Percentiles rank a stretch among this genome's conserved stretches.
These are phyloP conservation scores for Clarkia xantiana DNA, from an alignment of 345 rosid species.

Conservation along the genomic window DNA sequence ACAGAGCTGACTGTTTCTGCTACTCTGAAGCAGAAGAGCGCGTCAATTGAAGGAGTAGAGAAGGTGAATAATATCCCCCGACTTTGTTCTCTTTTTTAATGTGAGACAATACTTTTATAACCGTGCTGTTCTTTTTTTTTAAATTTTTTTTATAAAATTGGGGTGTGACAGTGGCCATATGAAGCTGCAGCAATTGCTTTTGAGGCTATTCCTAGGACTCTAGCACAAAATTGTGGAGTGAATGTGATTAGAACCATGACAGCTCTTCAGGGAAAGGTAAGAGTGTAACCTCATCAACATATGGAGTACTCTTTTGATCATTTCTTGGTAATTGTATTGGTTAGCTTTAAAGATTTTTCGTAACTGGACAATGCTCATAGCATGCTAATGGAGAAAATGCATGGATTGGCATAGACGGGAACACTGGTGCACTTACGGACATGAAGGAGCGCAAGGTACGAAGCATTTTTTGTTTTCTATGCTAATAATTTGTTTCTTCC, in stretches of 20 bases:
- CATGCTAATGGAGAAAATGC: conserved; percentile 98
- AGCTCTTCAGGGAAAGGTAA: conserved; percentile 79
- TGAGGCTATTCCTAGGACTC: conserved; percentile 86
- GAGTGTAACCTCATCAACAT: not conserved
- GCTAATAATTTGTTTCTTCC: not conserved
- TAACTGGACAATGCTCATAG: conserved; percentile 16
- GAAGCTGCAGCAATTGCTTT: conserved; percentile 97
- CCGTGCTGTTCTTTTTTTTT: not conserved
- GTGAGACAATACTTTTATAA: not conserved
- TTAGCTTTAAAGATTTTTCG: too few relatives aligned
- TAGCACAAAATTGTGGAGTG: conserved; percentile 75
- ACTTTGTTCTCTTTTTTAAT: not conserved
- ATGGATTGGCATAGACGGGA: conserved; percentile 90
- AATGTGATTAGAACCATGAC: conserved; percentile 78
- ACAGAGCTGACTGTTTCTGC: conserved; percentile 89
- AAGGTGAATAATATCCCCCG: conserved; percentile 32
- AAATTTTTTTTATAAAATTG: too few relatives aligned
- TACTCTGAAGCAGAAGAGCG: conserved; percentile 79
- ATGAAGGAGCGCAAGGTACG: conserved; percentile 86
- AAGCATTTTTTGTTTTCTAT: not conserved
- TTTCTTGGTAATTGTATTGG: not conserved
- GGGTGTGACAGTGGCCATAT: conserved; percentile 69
- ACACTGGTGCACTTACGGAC: conserved; percentile 77
- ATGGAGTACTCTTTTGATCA: not conserved
- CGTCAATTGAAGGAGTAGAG: conserved; percentile 82